Conservation (phyloP, 83 land plant species). For the Thuja plicata region DNA sequence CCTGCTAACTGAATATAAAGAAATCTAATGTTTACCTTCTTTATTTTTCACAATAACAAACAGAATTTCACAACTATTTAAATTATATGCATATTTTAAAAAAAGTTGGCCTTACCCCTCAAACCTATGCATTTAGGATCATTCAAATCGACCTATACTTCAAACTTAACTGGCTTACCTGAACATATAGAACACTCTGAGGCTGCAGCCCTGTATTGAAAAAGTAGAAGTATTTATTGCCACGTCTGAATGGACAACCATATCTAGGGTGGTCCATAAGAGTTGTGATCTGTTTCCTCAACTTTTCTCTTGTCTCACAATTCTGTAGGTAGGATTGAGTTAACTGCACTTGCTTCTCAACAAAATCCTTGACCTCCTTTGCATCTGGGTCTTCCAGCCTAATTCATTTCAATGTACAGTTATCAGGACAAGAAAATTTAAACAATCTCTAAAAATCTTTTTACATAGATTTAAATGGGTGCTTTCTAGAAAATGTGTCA, state of each 20-base stretch:
- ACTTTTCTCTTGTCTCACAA: constrained; percentile 69
- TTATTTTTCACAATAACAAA: neutral
- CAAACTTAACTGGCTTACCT: constrained; percentile 40
- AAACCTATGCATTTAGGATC: neutral
- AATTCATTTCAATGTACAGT: neutral
- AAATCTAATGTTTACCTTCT: neutral
- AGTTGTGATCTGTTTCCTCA: constrained; percentile 57
- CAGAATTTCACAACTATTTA: neutral
- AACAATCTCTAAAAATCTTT: neutral
- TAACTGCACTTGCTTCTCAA: constrained; percentile 69
- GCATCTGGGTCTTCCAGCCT: constrained; percentile 86
- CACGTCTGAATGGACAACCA: constrained; percentile 69
- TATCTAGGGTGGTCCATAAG: constrained; percentile 79
- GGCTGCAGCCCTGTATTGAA: constrained; percentile 91
- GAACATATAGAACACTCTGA: constrained; percentile 82
- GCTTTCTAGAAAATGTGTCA: too few relatives aligned
- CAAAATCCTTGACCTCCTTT: constrained; percentile 78
- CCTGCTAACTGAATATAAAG: neutral
- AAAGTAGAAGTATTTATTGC: constrained; percentile 81
- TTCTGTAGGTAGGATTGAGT: constrained; percentile 56
- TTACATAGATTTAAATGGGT: neutral
- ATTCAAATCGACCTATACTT: neutral
- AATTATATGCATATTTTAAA: neutral
- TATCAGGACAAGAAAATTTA: neutral
- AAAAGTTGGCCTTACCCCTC: neutral